These are phyloP conservation scores for Trichophyton verrucosum DNA, from an alignment of 2,329 filamentous ascomycete species.

Conservation along the genomic window DNA sequence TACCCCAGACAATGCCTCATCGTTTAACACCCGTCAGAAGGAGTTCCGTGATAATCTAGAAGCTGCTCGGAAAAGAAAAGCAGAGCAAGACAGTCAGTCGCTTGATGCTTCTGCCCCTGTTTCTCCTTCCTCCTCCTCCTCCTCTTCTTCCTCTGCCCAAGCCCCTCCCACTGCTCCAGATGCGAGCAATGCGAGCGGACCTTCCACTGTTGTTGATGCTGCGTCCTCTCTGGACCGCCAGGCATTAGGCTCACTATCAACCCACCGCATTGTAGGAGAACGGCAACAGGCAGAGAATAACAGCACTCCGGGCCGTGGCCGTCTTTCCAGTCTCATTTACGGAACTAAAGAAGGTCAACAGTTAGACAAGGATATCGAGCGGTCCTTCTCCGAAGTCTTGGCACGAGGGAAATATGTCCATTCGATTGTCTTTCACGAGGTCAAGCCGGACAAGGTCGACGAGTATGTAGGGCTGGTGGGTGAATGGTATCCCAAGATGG, in stretches of 20 bases:
- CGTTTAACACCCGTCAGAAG: slow-evolving; percentile 74
- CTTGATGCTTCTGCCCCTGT: slow-evolving; percentile 37
- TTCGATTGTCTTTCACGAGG: slow-evolving; percentile 91
- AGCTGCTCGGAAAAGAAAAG: slow-evolving; percentile 61
- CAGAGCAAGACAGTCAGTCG: slow-evolving; percentile 72
- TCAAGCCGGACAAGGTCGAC: slow-evolving; percentile 89
- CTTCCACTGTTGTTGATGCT: slow-evolving; percentile 27
- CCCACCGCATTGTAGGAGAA: slow-evolving; percentile 41
- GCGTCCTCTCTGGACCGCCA: slow-evolving; percentile 30
- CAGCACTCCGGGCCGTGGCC: slow-evolving; percentile 51
- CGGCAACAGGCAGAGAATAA: slow-evolving; percentile 34
- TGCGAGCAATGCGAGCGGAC: slow-evolving; percentile 35
- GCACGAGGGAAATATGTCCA: slow-evolving; percentile 97
- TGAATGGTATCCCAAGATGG: slow-evolving; percentile 84
- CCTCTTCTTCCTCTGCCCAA: slow-evolving; percentile 24
- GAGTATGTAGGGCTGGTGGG: slow-evolving; percentile 87
- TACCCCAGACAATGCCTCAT: slow-evolving; percentile 55
- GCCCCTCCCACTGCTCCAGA: slow-evolving; percentile 33
- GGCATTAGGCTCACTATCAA: slow-evolving; percentile 50
- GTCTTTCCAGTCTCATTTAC: slow-evolving; percentile 82
- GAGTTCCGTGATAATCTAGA: slow-evolving; percentile 73
- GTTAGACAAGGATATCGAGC: slow-evolving; percentile 89
- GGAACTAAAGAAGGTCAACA: slow-evolving; percentile 91
- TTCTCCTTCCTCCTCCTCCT: slow-evolving; percentile 27
- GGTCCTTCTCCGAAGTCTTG: slow-evolving; percentile 87